Conservation (phyloP, 164 flowering plant genomes). For the Piper longum region DNA sequence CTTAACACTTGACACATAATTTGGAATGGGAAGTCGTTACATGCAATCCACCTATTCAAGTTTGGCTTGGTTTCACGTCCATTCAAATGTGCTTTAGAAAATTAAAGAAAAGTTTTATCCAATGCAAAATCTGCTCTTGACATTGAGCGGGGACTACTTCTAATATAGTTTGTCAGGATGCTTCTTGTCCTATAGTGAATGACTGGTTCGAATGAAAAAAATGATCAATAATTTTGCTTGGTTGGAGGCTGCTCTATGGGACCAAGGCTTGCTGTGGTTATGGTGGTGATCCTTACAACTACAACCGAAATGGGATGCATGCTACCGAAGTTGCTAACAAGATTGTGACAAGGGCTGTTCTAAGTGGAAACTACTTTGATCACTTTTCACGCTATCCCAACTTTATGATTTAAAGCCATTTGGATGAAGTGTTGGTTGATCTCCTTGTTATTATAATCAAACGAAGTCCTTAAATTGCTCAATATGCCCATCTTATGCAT, state of each 20-base stretch:
- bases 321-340: slow-evolving; percentile 82
- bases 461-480: no score
- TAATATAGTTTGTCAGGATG: neutral
- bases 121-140: no score
- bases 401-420: slow-evolving; percentile 54
- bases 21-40: no score
- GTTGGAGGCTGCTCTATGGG: slow-evolving; percentile 50
- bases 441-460: no score
- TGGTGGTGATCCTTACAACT: slow-evolving; percentile 65
- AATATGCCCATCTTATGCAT: no score
- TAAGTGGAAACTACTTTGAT: slow-evolving; percentile 48
- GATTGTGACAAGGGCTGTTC: slow-evolving; percentile 35
- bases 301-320: slow-evolving; percentile 64
- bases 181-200: neutral
- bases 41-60: no score
- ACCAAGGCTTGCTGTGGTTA: slow-evolving; percentile 76
- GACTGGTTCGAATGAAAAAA: neutral
- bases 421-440: slow-evolving; percentile 1
- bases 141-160: no score
- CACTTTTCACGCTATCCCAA: slow-evolving; percentile 39
- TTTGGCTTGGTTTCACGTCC: no score
- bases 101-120: no score
- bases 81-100: no score
- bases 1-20: no score
- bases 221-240: neutral